Percentiles rank a stretch among this genome's conserved stretches.
Conservation (phyloP, 108 stramenopile genomes). For the Fragilaria crotonensis region DNA sequence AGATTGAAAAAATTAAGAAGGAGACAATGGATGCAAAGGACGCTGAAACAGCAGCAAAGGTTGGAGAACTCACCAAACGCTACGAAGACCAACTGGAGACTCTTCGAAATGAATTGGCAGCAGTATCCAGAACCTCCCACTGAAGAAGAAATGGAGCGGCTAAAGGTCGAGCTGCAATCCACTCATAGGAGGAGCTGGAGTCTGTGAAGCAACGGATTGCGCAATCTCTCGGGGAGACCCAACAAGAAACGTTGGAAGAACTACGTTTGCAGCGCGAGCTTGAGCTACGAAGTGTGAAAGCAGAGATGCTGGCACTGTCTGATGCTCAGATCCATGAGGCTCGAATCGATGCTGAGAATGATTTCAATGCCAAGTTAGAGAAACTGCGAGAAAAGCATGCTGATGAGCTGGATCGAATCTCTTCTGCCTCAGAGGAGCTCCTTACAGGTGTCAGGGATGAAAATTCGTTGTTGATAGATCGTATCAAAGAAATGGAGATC, state of each 20-base stretch:
- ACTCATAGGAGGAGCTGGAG: conserved; percentile 3
- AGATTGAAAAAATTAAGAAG: conserved; percentile 37
- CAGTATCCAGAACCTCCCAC: not conserved
- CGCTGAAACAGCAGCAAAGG: conserved; percentile 4
- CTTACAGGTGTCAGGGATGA: not conserved
- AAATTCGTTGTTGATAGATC: not conserved
- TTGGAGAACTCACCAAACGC: conserved; percentile 8
- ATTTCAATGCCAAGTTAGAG: conserved; percentile 4
- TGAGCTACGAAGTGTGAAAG: not conserved
- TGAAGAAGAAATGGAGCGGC: conserved; percentile 3
- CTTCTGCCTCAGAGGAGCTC: not conserved
- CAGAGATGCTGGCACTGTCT: conserved; percentile 10
- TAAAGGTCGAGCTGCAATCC: not conserved
- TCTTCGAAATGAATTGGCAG: conserved; percentile 5
- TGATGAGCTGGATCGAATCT: conserved; percentile 1
- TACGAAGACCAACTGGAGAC: conserved; percentile 23
- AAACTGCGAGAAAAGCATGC: conserved; percentile 7
- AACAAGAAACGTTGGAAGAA: not conserved
- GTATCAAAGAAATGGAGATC: not conserved
- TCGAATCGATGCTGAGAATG: conserved; percentile 4
- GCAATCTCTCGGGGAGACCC: not conserved
- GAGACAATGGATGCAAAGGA: conserved; percentile 24
- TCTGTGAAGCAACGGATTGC: not conserved
- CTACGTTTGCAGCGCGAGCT: not conserved
- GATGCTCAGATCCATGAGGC: conserved; percentile 14